Evolutionary conservation across 805 yeast species (phyloP).

Genomic region (Kuraishia piskuri): DNA sequence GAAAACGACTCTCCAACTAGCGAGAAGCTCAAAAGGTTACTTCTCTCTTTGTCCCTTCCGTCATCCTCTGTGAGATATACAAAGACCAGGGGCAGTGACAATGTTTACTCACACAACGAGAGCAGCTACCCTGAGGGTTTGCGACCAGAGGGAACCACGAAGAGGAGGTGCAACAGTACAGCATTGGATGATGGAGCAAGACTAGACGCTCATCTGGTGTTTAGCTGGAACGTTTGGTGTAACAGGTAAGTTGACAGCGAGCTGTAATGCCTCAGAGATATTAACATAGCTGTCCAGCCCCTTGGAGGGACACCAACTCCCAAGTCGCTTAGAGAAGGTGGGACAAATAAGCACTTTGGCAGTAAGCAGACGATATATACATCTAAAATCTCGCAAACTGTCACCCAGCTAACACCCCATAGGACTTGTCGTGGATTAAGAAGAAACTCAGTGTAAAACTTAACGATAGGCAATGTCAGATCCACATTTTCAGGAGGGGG

Average conservation of each 20-base stretch:
- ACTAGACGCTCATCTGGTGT: not conserved
- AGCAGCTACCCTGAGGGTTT: too few species aligned
- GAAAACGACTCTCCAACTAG: not conserved
- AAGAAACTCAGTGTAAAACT: not conserved
- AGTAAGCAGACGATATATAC: not conserved
- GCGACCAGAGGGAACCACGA: not conserved
- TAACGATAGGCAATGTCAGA: not conserved
- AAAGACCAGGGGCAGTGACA: not conserved
- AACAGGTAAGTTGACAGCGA: not conserved
- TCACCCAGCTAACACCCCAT: not conserved
- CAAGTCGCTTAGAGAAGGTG: not conserved
- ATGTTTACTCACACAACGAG: too few species aligned
- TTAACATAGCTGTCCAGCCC: not conserved
- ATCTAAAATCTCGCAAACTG: too few species aligned
- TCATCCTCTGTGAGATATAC: not conserved
- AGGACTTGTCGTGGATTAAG: not conserved
- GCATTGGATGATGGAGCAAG: not conserved
- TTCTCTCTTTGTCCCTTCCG: not conserved
- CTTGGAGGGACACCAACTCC: not conserved
- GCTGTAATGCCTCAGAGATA: not conserved
- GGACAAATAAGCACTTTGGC: not conserved
- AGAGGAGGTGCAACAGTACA: not conserved
- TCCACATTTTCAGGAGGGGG: conserved; percentile 1
- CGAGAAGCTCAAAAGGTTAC: not conserved
- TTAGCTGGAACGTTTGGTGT: not conserved